Evolutionary conservation across 805 yeast genomes (phyloP).

Genomic region (Wickerhamomyces sydowiorum): DNA sequence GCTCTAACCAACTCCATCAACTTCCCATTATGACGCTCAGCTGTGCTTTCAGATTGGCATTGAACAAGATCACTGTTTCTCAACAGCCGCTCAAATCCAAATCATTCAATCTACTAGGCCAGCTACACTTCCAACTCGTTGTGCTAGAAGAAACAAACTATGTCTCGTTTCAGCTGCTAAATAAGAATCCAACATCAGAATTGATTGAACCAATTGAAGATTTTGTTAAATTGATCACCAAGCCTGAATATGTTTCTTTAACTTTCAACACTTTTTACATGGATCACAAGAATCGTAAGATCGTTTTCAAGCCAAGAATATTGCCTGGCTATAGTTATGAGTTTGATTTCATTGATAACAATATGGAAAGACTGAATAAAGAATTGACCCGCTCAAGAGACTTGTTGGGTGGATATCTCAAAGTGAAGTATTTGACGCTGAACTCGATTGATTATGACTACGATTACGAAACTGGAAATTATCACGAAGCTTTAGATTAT

Average conservation of each 20-base stretch:
- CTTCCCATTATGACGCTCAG: conserved; percentile 11
- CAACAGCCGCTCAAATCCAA: background rate
- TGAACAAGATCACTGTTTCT: conserved; percentile 14
- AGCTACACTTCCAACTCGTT: conserved; percentile 9
- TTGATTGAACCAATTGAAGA: conserved; percentile 9
- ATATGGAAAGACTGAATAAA: conserved; percentile 3
- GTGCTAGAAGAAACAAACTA: conserved; percentile 16
- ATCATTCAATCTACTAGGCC: conserved; percentile 1
- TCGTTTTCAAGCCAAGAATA: conserved; percentile 18
- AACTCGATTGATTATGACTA: conserved; percentile 30
- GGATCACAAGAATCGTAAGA: conserved; percentile 12
- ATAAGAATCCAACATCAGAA: conserved; percentile 1
- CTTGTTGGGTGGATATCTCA: conserved; percentile 14
- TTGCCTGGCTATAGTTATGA: conserved; percentile 19
- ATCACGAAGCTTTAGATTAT: conserved; percentile 9
- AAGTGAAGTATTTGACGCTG: conserved; percentile 26
- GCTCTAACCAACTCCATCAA: background rate
- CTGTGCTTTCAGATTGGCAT: conserved; percentile 11
- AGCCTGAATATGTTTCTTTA: conserved; percentile 19
- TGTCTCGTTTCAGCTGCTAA: conserved; percentile 12
- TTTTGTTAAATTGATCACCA: conserved; percentile 17
- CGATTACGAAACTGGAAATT: conserved; percentile 21
- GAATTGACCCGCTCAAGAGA: conserved; percentile 8
- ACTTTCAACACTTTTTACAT: conserved; percentile 17
- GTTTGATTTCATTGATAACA: conserved; percentile 14